A percentile compares a stretch with the other conserved stretches of the same genome.
phyloP scores from a whole-genome alignment of 2,329 filamentous ascomycete genomes.

The Cercospora janseana region DNA sequence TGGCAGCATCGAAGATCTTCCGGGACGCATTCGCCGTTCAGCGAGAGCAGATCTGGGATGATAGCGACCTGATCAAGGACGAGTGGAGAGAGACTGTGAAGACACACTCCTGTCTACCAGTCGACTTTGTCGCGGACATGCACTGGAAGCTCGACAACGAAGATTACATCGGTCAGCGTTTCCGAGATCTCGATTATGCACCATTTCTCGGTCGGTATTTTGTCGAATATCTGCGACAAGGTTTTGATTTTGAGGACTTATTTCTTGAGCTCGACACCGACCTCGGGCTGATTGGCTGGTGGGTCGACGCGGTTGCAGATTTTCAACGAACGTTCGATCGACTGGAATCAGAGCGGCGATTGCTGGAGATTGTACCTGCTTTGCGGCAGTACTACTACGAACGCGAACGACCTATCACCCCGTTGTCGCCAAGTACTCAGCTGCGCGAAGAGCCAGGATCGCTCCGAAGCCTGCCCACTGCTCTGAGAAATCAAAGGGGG shows the following conservation, averaged over 20 bases:
- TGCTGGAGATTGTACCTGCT: not conserved
- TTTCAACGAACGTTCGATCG: not conserved
- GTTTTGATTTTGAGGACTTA: conserved; percentile 10
- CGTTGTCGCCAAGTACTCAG: not conserved
- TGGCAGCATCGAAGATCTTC: not conserved
- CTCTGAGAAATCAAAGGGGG: no score
- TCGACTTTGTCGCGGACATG: not conserved
- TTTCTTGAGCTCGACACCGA: not conserved
- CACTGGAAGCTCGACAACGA: not conserved
- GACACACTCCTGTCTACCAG: not conserved
- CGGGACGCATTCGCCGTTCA: not conserved
- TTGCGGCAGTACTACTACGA: not conserved
- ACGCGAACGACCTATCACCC: not conserved
- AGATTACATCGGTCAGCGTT: not conserved
- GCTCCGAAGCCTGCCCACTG: not conserved
- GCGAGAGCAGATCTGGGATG: not conserved
- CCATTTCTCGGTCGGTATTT: not conserved
- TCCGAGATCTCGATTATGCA: not conserved
- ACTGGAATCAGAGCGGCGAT: not conserved
- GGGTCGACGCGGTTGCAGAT: not conserved
- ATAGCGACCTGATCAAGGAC: not conserved
- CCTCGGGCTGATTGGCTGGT: not conserved
- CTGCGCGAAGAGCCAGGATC: not conserved
- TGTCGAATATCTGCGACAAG: conserved; percentile 2
- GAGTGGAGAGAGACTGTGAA: not conserved